A percentile compares a stretch with the other conserved stretches of the same genome.
These are phyloP conservation scores for Paecilomyces formosus DNA, from an alignment of 2,329 filamentous ascomycete genomes.

Conservation along the genomic window DNA sequence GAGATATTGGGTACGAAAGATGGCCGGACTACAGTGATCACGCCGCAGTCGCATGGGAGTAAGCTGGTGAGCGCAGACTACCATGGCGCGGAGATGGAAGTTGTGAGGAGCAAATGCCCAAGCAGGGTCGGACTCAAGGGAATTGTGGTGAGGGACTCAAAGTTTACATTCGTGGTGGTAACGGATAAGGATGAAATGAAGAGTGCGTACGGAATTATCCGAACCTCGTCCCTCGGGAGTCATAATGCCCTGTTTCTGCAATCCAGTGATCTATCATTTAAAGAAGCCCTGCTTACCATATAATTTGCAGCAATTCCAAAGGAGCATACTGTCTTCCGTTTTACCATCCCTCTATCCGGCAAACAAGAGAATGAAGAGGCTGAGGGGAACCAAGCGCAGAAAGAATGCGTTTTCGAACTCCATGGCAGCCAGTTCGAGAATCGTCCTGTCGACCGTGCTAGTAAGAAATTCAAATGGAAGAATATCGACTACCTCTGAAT, in stretches of 20 bases:
- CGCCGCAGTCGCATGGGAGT: slow-evolving; percentile 44
- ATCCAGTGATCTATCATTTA: neutral
- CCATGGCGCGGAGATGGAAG: slow-evolving; percentile 76
- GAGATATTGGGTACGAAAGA: slow-evolving; percentile 63
- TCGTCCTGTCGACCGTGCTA: slow-evolving; percentile 75
- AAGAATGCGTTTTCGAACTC: slow-evolving; percentile 68
- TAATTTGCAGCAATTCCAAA: slow-evolving; percentile 62
- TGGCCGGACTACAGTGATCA: slow-evolving; percentile 35
- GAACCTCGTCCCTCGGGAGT: too few relatives aligned
- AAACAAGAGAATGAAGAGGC: slow-evolving; percentile 12
- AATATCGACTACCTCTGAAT: slow-evolving; percentile 65
- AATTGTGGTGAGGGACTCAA: slow-evolving; percentile 83
- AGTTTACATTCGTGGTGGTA: slow-evolving; percentile 77
- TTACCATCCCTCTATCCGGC: slow-evolving; percentile 54
- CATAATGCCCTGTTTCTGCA: neutral
- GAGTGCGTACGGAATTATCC: slow-evolving; percentile 33
- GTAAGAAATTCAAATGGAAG: slow-evolving; percentile 84
- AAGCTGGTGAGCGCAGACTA: slow-evolving; percentile 82
- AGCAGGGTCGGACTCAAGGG: slow-evolving; percentile 76
- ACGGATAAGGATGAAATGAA: slow-evolving; percentile 65
- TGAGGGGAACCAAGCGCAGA: slow-evolving; percentile 13
- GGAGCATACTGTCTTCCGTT: slow-evolving; percentile 76
- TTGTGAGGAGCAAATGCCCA: slow-evolving; percentile 73
- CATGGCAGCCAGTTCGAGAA: slow-evolving; percentile 82
- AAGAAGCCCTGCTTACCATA: slow-evolving; percentile 1